Conservation (phyloP, 106 monocot genomes). For the Iris macrosiphon region DNA sequence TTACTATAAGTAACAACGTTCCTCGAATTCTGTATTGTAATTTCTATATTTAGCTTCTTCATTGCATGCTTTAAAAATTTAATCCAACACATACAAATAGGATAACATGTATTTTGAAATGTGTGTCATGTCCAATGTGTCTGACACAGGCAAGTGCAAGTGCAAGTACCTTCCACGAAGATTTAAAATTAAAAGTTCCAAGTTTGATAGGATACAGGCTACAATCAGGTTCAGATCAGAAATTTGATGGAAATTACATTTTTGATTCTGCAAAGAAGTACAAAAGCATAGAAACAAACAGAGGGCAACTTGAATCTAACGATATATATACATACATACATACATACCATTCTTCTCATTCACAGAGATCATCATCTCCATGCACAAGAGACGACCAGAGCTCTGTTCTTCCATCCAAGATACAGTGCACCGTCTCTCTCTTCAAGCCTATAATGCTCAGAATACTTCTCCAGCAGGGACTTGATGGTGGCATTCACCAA, state of each 20-base stretch:
- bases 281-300: not conserved
- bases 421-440: slow-evolving; percentile 84
- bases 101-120: too few relatives aligned
- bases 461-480: slow-evolving; percentile 53
- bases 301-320: slow-evolving; percentile 1
- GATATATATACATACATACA: too few relatives aligned
- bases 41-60: too few relatives aligned
- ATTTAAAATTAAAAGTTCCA: too few relatives aligned
- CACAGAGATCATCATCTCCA: slow-evolving; percentile 88
- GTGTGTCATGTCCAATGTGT: too few relatives aligned
- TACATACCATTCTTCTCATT: too few relatives aligned
- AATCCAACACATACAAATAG: too few relatives aligned
- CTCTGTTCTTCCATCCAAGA: slow-evolving; percentile 86
- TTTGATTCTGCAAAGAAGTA: slow-evolving; percentile 3
- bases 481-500: slow-evolving; percentile 79
- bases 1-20: too few relatives aligned
- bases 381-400: slow-evolving; percentile 71
- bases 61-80: too few relatives aligned
- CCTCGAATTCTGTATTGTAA: too few relatives aligned
- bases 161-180: too few relatives aligned
- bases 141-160: too few relatives aligned
- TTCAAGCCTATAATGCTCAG: slow-evolving; percentile 45
- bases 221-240: not conserved
- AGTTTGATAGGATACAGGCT: slow-evolving; percentile 5
- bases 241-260: not conserved